Evolutionary conservation across 345 rosid species (phyloP), one percentile per base, ranked within the genome.

Genomic region (Corchorus olitorius): DNA sequence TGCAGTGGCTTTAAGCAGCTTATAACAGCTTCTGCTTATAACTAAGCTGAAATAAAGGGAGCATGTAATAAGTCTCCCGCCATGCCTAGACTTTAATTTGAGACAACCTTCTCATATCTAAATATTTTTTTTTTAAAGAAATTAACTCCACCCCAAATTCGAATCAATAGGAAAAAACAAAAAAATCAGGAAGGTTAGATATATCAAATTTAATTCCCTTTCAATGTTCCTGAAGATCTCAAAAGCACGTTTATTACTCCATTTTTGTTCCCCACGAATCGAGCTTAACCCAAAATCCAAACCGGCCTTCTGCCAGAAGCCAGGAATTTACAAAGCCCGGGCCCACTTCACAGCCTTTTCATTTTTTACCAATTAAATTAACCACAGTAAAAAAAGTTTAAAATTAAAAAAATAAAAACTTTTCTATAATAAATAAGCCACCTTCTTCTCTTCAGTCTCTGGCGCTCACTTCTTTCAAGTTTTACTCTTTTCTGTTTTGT

Each of bases 381-480:
- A 15, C 61, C 45, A 45, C 16, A 13, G 59, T 50, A 50, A 50
- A 69, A 68, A 8, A 68, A 8, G 10, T 54, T 68, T 8, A 68
- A 48, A 20, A 4, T 1, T 27, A 27, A 8, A 16, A 16, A 22
- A 61, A 33, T 13, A 3, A 4, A 60, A 0, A 4, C 4, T 1
- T 4, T 3, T 4, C 45, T 35, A 27, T 27, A 52, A 52, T 69
- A 50, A 70, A 52, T 52, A 16, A 16, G 46, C 27, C 19, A 34
- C 59, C 73, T 16, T 69, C 46, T 8, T 9, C 14, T 6, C 60
- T 34, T 34, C 60, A 16, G 59, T 70, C 9, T 34, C 73, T 52
- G 59, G 73, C 60, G 73, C 60, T 70, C 60, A 34, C 60, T 34
- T 50, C 16, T 17, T 70, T 70, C 46, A 33, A 70, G 45, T 69